A percentile compares a stretch with the other conserved stretches of the same genome.
Conservation (phyloP, 352 stramenopile genomes). For the Phytophthora cactorum region DNA sequence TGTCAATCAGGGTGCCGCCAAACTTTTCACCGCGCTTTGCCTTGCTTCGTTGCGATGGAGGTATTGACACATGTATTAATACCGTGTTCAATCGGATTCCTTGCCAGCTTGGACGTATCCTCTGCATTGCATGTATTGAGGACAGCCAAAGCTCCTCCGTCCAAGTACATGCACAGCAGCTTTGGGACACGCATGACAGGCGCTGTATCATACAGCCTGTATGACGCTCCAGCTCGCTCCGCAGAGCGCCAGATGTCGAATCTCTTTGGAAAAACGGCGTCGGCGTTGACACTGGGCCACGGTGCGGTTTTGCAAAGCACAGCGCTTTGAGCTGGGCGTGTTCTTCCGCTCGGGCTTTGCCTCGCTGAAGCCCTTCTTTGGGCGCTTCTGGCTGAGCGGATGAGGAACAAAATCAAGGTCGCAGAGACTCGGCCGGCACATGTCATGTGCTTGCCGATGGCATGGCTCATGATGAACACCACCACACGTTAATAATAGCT, state of each 20-base stretch:
- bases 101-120: background rate
- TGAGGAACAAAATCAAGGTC: conserved; percentile 21
- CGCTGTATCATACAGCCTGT: background rate
- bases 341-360: conserved; percentile 22
- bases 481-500: background rate
- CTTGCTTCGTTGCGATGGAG: background rate
- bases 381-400: conserved; percentile 23
- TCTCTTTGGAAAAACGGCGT: conserved; percentile 25
- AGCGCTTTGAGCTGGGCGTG: conserved; percentile 30
- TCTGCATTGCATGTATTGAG: background rate
- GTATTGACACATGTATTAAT: too few species aligned
- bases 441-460: background rate
- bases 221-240: background rate
- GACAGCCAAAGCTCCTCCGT: too few species aligned
- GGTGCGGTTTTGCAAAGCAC: conserved; percentile 14
- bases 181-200: conserved; percentile 36
- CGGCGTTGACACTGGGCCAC: background rate
- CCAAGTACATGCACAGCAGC: background rate
- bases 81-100: too few species aligned
- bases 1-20: conserved; percentile 13
- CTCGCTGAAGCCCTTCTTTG: conserved; percentile 21
- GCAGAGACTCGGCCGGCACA: background rate
- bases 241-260: conserved; percentile 29
- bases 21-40: conserved; percentile 34
- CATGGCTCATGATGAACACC: background rate